A percentile compares a stretch with the other conserved stretches of the same genome.
Conservation (phyloP, 202 grass and related monocot genomes). For the Zizania palustris region DNA sequence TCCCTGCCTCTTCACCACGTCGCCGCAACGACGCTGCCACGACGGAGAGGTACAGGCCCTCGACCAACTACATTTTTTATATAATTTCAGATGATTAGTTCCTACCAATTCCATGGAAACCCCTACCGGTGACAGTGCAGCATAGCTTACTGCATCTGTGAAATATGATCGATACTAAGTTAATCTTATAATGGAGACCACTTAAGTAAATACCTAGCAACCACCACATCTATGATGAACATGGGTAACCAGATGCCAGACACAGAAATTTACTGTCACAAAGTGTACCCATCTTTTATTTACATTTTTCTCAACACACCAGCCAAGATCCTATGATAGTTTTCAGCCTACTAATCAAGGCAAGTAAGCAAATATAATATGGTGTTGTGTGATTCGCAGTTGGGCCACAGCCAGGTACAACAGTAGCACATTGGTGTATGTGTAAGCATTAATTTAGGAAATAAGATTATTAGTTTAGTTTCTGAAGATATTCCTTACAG, state of each 20-base stretch:
- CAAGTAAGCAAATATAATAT: slow-evolving; percentile 4
- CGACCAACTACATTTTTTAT: too few relatives aligned
- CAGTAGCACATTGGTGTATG: neutral
- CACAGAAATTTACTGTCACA: neutral
- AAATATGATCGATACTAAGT: neutral
- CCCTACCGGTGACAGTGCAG: too few relatives aligned
- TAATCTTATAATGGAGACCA: neutral
- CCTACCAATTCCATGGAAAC: too few relatives aligned
- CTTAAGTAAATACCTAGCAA: neutral
- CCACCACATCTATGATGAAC: neutral
- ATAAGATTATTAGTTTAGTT: neutral
- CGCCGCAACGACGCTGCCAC: too few relatives aligned
- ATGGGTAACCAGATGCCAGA: neutral
- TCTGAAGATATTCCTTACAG: neutral
- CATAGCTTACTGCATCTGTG: neutral
- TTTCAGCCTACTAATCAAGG: slow-evolving; percentile 19
- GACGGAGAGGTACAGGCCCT: too few relatives aligned
- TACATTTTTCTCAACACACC: slow-evolving; percentile 19
- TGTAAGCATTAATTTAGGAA: neutral
- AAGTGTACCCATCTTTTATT: neutral
- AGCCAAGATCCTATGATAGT: slow-evolving; percentile 13
- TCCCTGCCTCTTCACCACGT: too few relatives aligned
- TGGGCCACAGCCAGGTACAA: neutral
- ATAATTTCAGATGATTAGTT: too few relatives aligned
- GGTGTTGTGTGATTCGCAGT: neutral